Conservation (phyloP, 305 asterid species). For the Fraxinus sp. region DNA sequence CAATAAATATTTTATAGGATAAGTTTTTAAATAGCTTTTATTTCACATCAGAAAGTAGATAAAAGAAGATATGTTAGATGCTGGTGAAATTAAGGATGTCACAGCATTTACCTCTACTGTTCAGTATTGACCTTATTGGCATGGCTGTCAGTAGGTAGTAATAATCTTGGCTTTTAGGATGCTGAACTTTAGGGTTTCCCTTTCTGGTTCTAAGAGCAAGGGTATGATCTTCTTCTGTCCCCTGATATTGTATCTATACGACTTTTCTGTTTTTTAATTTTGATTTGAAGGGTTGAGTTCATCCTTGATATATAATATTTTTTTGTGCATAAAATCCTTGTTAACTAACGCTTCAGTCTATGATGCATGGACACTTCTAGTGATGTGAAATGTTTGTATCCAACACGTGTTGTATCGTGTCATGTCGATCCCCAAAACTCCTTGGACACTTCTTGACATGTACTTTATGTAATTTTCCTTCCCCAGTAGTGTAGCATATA, state of each 20-base stretch:
- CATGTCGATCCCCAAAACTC: background rate
- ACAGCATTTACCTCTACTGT: background rate
- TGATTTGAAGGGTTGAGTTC: background rate
- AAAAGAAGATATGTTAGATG: background rate
- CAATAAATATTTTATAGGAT: background rate
- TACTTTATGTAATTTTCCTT: background rate
- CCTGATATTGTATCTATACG: conserved; percentile 1
- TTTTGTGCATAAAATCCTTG: background rate
- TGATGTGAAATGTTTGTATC: background rate
- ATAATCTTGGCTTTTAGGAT: conserved; percentile 17
- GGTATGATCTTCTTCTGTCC: conserved; percentile 3
- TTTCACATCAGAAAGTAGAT: conserved; percentile 6
- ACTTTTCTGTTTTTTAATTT: background rate
- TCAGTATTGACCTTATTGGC: conserved; percentile 10
- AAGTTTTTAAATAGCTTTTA: background rate
- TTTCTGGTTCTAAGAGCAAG: conserved; percentile 19
- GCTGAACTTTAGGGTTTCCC: conserved; percentile 22
- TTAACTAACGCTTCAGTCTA: conserved; percentile 5
- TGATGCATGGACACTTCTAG: background rate
- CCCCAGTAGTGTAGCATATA: background rate
- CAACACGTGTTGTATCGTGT: background rate
- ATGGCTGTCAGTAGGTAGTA: background rate
- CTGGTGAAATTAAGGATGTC: conserved; percentile 15
- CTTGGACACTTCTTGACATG: background rate
- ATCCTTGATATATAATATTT: background rate